These are phyloP conservation scores for Myrmaecium sp. DNA, from an alignment of 2,329 filamentous ascomycete genomes.

Conservation along the genomic window DNA sequence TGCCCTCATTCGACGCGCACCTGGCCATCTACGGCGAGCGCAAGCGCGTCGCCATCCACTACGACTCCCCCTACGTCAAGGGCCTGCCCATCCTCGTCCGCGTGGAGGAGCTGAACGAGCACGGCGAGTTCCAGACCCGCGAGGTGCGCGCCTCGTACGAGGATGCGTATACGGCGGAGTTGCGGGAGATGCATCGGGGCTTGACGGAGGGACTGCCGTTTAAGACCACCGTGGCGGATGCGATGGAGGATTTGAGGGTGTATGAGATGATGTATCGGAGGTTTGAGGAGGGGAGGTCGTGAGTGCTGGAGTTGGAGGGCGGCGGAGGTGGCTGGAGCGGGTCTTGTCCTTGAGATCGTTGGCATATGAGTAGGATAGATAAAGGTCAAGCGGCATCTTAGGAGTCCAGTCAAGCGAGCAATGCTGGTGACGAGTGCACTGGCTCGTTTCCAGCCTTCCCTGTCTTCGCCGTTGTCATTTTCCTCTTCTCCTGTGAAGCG, in stretches of 20 bases:
- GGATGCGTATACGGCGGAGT: constrained; percentile 20
- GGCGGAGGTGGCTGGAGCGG: too few species aligned
- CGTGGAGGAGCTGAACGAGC: constrained; percentile 26
- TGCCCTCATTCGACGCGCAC: constrained; percentile 37
- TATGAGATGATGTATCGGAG: constrained; percentile 5
- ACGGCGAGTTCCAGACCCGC: constrained; percentile 11
- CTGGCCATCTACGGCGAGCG: constrained; percentile 35
- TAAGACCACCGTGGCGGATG: constrained; percentile 21
- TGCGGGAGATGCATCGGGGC: constrained; percentile 20
- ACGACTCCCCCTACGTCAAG: constrained; percentile 42
- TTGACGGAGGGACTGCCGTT: constrained; percentile 12
- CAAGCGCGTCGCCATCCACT: constrained; percentile 38
- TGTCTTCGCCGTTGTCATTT: too few species aligned
- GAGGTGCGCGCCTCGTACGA: constrained; percentile 18
- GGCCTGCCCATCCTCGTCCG: constrained; percentile 34
- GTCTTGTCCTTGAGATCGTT: too few species aligned
- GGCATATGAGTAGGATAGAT: too few species aligned
- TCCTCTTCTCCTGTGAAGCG: too few species aligned
- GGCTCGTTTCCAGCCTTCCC: too few species aligned
- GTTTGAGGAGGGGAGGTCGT: too few species aligned
- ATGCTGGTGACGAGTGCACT: too few species aligned
- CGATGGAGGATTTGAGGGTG: constrained; percentile 18
- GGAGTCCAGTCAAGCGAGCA: too few species aligned
- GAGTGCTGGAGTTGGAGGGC: too few species aligned
- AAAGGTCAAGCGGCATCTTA: too few species aligned